These are phyloP conservation scores for Houttuynia cordata DNA, from an alignment of 164 flowering plant genomes.

Conservation along the genomic window DNA sequence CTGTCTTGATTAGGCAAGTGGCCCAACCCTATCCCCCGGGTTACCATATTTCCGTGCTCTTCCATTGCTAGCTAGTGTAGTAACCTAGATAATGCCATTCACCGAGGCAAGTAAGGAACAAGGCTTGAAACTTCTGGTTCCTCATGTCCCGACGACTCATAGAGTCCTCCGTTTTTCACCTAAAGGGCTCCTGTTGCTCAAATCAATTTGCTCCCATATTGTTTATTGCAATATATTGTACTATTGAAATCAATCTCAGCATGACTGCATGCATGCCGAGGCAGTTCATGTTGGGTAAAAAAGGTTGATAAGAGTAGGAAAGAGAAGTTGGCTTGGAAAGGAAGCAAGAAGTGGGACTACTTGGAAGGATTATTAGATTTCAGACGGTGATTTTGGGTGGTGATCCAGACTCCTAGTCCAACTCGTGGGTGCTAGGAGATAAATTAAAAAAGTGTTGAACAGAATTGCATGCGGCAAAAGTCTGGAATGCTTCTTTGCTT, in stretches of 20 bases:
- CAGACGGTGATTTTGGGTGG: background rate
- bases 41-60: background rate
- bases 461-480: background rate
- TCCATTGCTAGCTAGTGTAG: background rate
- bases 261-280: background rate
- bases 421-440: background rate
- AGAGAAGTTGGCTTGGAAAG: background rate
- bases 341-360: background rate
- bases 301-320: too few species aligned
- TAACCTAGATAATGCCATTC: background rate
- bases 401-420: background rate
- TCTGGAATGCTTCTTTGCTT: background rate
- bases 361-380: too few species aligned
- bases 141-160: background rate
- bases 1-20: too few species aligned
- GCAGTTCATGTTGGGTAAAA: background rate
- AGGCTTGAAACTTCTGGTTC: background rate
- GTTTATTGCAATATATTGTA: too few species aligned
- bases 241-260: too few species aligned
- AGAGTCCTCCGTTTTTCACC: background rate
- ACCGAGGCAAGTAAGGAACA: background rate
- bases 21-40: too few species aligned
- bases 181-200: background rate
- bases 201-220: background rate
- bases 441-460: background rate